phyloP scores from a whole-genome alignment of 441 rosid species.

The Corymbia citriodora region DNA sequence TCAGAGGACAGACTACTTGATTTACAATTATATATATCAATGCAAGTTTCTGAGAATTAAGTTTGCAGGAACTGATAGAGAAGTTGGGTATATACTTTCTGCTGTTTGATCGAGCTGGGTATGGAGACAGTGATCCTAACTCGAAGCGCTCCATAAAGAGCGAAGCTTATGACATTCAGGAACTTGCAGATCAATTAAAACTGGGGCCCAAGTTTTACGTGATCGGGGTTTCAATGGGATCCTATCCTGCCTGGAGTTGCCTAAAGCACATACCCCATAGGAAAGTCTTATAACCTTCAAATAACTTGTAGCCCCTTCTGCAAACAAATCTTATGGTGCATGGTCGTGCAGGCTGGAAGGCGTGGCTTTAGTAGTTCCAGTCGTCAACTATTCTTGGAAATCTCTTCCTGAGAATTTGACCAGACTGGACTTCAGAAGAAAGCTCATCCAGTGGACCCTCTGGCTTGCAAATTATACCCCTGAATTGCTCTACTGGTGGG shows the following conservation, averaged over 20 bases:
- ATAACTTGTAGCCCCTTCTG: not conserved
- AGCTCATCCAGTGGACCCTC: not conserved
- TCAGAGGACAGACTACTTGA: not conserved
- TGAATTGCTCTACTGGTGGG: not conserved
- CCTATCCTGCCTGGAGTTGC: constrained; percentile 1
- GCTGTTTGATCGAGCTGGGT: not conserved
- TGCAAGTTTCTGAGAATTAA: not conserved
- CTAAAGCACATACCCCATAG: not conserved
- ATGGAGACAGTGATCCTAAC: constrained; percentile 1
- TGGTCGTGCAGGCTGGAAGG: not conserved
- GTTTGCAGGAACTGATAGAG: not conserved
- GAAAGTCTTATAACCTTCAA: not conserved
- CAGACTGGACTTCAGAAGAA: not conserved
- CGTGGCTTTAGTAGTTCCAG: not conserved
- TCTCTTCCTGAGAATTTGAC: not conserved
- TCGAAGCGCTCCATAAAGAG: not conserved
- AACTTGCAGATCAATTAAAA: not conserved
- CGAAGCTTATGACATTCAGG: not conserved
- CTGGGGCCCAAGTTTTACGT: constrained; percentile 1
- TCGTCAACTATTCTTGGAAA: not conserved
- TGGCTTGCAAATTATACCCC: not conserved
- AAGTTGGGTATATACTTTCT: not conserved
- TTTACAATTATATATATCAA: not conserved
- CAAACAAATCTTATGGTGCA: not conserved
- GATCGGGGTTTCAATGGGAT: constrained; percentile 1